These are phyloP conservation scores for Xerocomellus intermedius DNA, from an alignment of 768 basidiomycete species.

Conservation along the genomic window DNA sequence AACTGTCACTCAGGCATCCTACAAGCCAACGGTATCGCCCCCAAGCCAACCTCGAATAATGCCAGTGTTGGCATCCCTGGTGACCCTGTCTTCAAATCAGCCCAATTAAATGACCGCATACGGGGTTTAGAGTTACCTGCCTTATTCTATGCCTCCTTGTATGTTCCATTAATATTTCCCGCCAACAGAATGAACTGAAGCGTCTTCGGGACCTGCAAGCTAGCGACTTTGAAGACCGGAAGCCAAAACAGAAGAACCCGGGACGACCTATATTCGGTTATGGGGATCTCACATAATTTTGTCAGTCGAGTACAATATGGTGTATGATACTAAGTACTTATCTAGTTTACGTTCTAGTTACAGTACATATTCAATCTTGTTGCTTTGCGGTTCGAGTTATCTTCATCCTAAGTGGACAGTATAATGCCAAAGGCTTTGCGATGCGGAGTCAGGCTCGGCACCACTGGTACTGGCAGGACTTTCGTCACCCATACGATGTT, in stretches of 20 bases:
- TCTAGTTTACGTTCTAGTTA: not conserved
- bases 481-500: not conserved
- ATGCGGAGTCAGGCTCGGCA: no score
- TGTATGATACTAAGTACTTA: no score
- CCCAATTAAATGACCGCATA: not conserved
- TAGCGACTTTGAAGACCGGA: conserved; percentile 1
- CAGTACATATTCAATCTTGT: not conserved
- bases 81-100: not conserved
- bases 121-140: conserved; percentile 5
- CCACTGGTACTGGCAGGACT: no score
- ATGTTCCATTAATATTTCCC: not conserved
- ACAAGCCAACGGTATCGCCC: conserved; percentile 21
- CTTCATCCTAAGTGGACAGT: not conserved
- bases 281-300: conserved; percentile 15
- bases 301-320: not conserved
- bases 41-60: not conserved
- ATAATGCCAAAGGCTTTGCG: no score
- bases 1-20: conserved; percentile 11
- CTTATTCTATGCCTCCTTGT: not conserved
- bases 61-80: not conserved
- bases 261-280: not conserved
- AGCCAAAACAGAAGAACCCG: conserved; percentile 13
- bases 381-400: not conserved
- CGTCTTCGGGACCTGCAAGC: conserved; percentile 9
- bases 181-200: conserved; percentile 10